Evolutionary conservation across 2,329 filamentous ascomycete species (phyloP).

Genomic region (Xylaria sp.): DNA sequence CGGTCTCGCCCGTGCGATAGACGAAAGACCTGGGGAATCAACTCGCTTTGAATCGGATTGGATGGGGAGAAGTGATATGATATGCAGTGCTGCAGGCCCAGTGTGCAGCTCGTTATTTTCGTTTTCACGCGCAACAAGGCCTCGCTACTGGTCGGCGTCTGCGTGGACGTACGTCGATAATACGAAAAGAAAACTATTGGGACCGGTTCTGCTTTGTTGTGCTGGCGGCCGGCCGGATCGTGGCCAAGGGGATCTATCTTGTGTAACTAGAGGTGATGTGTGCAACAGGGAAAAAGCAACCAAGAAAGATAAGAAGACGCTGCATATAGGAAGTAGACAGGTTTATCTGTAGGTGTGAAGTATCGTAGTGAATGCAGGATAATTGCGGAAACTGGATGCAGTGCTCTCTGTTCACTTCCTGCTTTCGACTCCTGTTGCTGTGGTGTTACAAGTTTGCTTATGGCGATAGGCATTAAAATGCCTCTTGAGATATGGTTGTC

Average conservation of each 20-base stretch:
- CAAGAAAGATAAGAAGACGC: not conserved
- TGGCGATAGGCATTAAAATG: not conserved
- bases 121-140: constrained; percentile 19
- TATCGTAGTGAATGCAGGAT: not conserved
- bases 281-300: constrained; percentile 10
- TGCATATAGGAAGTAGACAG: too few species aligned
- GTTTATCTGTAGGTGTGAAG: not conserved
- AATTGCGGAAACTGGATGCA: not conserved
- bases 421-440: not conserved
- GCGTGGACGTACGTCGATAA: not conserved
- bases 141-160: constrained; percentile 18
- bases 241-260: not conserved
- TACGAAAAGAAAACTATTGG: constrained; percentile 17
- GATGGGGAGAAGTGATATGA: not conserved
- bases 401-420: not conserved
- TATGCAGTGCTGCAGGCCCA: constrained; percentile 9
- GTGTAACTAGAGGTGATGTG: not conserved
- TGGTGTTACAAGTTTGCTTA: not conserved
- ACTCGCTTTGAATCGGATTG: not conserved
- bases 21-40: not conserved
- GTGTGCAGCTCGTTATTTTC: constrained; percentile 25
- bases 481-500: not conserved
- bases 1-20: not conserved
- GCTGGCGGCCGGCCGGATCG: constrained; percentile 1
- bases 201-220: not conserved